Evolutionary conservation across 371 early-diverging fungal species (phyloP).

Genomic region (Mucor mucedo): DNA sequence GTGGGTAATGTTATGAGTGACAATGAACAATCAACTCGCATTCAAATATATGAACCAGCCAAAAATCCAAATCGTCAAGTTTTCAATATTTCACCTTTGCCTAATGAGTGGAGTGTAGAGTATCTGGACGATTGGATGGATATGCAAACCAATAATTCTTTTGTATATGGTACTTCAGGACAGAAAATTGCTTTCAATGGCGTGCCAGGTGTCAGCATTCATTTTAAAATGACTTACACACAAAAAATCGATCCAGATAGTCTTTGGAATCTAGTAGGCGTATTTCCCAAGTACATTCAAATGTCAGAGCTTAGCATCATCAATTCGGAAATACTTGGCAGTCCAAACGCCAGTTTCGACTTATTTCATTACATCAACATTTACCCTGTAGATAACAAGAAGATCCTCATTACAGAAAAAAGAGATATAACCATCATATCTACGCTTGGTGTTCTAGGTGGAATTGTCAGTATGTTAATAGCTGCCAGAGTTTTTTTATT

Average conservation of each 20-base stretch:
- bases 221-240: background rate
- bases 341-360: too few relatives aligned
- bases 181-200: background rate
- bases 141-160: background rate
- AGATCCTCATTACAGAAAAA: conserved; percentile 31
- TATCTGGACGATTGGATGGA: background rate
- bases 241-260: background rate
- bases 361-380: conserved; percentile 1
- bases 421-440: conserved; percentile 37
- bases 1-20: too few relatives aligned
- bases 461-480: conserved; percentile 40
- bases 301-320: conserved; percentile 29
- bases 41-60: background rate
- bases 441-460: conserved; percentile 45
- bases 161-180: background rate
- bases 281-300: conserved; percentile 30
- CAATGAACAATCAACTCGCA: too few relatives aligned
- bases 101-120: background rate
- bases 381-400: conserved; percentile 23
- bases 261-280: conserved; percentile 42
- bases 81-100: background rate
- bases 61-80: conserved; percentile 4
- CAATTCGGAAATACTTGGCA: background rate
- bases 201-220: background rate
- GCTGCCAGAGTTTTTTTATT: conserved; percentile 37